Percentiles rank a stretch among this genome's conserved stretches.
Evolutionary conservation across 495 filamentous ascomycete species (phyloP).

Genomic region (Hypoxylon crocopeplum): DNA sequence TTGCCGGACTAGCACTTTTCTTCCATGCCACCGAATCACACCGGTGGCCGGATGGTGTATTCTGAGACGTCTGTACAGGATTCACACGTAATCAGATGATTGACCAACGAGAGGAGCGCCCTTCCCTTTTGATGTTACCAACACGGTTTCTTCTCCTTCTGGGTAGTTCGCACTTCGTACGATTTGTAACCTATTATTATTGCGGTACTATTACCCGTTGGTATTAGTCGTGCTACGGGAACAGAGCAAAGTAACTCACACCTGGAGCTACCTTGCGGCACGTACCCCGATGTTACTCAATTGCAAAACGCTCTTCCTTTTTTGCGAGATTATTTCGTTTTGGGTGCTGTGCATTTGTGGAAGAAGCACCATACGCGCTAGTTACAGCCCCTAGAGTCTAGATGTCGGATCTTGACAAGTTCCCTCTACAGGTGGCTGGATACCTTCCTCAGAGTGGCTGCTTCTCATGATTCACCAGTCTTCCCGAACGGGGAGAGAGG

Average conservation of each 20-base stretch:
- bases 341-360: conserved; percentile 7
- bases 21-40: conserved; percentile 11
- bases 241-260: background rate
- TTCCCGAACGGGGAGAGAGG: background rate
- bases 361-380: conserved; percentile 12
- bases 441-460: background rate
- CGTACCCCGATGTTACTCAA: conserved; percentile 16
- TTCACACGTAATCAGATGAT: conserved; percentile 17
- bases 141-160: conserved; percentile 3
- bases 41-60: conserved; percentile 7
- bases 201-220: conserved; percentile 1
- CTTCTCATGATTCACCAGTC: background rate
- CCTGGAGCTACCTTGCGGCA: background rate
- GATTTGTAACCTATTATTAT: conserved; percentile 4
- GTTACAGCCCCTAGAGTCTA: background rate
- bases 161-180: conserved; percentile 7
- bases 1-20: conserved; percentile 8
- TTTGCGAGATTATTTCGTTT: conserved; percentile 16
- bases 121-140: conserved; percentile 1
- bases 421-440: background rate
- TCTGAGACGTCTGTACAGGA: conserved; percentile 5
- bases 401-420: conserved; percentile 1
- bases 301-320: background rate
- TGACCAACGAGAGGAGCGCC: conserved; percentile 1
- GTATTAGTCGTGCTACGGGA: background rate